A percentile compares a stretch with the other conserved stretches of the same genome.
Conservation (phyloP, 352 stramenopile species). For the Stramenopiles sp. region DNA sequence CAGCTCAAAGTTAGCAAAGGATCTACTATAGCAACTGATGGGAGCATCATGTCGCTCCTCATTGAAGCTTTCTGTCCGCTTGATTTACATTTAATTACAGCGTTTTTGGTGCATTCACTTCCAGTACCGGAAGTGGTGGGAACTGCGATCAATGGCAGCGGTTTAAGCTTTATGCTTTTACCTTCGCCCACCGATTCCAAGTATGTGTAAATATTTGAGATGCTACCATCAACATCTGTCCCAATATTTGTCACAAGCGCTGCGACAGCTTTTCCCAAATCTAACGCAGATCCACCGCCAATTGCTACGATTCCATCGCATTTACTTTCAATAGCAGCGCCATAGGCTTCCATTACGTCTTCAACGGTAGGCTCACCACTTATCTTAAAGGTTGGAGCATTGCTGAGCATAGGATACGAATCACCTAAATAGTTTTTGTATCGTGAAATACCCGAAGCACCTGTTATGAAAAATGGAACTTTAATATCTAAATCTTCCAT, state of each 20-base stretch:
- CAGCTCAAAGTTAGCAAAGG: not conserved
- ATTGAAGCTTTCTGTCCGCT: slow-evolving; percentile 9
- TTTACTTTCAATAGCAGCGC: no score
- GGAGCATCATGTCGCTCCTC: slow-evolving; percentile 10
- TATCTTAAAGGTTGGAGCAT: no score
- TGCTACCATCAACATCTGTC: no score
- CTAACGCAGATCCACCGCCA: no score
- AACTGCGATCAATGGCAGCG: slow-evolving; percentile 13
- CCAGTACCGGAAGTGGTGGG: slow-evolving; percentile 12
- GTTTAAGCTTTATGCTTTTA: not conserved
- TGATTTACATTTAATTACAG: slow-evolving; percentile 4
- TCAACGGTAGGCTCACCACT: no score
- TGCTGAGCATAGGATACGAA: no score
- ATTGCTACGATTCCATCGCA: no score
- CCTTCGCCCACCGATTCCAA: slow-evolving; percentile 13
- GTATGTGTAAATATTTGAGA: slow-evolving; percentile 8
- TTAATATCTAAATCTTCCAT: no score
- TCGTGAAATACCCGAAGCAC: no score
- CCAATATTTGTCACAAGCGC: not conserved
- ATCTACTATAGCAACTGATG: slow-evolving; percentile 8
- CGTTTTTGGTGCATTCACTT: slow-evolving; percentile 12
- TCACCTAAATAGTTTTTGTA: no score
- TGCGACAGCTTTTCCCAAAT: slow-evolving; percentile 13
- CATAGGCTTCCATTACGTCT: no score
- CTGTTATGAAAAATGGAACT: no score